These are phyloP conservation scores for Geotrichum citri-aurantii DNA, from an alignment of 1,139 yeast species.

Conservation along the genomic window DNA sequence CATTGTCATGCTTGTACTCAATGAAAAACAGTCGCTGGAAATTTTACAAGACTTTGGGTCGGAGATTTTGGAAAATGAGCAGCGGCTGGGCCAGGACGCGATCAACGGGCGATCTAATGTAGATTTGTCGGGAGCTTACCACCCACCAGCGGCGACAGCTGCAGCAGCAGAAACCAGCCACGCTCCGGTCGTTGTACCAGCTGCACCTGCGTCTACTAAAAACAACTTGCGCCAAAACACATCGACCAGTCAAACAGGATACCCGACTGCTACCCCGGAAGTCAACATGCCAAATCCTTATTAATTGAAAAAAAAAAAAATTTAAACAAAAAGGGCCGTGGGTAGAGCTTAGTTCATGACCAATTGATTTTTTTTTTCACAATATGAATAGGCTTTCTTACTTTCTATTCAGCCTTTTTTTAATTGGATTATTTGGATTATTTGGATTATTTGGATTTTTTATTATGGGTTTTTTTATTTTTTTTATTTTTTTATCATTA, in stretches of 20 bases:
- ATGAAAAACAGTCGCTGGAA: conserved; percentile 12
- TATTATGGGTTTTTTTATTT: too few species aligned
- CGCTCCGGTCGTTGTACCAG: background rate
- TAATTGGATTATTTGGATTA: too few species aligned
- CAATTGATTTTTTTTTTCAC: too few species aligned
- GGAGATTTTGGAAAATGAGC: conserved; percentile 2
- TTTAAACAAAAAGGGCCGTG: too few species aligned
- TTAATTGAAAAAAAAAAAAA: background rate
- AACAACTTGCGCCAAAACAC: background rate
- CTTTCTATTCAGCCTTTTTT: too few species aligned
- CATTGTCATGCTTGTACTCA: conserved; percentile 12
- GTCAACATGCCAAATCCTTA: background rate
- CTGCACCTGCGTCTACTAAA: background rate
- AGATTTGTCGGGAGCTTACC: background rate
- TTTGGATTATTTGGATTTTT: too few species aligned
- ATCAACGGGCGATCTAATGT: background rate
- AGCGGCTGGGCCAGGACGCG: conserved; percentile 10
- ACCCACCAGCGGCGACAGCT: background rate
- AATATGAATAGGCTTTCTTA: too few species aligned
- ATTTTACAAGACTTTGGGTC: conserved; percentile 9
- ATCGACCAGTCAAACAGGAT: background rate
- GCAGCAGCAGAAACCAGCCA: background rate
- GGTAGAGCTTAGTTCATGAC: too few species aligned
- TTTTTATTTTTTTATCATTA: too few species aligned
- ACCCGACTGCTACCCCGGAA: background rate